phyloP scores from a whole-genome alignment of 75 land plant genomes.

The Pinus taeda region DNA sequence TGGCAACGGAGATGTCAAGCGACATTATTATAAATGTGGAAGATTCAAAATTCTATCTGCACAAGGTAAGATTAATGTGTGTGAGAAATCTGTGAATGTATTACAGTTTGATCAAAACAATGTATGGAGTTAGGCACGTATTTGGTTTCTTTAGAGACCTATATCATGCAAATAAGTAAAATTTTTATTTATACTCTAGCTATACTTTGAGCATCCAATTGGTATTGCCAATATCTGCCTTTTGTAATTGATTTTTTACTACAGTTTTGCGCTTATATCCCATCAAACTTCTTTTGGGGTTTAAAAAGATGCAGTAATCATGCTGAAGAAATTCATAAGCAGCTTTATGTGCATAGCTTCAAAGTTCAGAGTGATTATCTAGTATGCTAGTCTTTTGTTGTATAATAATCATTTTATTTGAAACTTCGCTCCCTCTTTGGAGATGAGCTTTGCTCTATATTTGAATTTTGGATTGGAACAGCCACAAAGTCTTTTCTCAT shows the following conservation, averaged over 20 bases:
- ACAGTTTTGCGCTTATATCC: not conserved
- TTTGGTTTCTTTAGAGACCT: not conserved
- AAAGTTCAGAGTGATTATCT: not conserved
- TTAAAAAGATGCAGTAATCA: not conserved
- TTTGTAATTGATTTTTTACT: too few relatives aligned
- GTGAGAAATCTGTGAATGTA: not conserved
- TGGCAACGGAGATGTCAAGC: slow-evolving; percentile 47
- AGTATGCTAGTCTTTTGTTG: not conserved
- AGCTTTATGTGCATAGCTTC: not conserved
- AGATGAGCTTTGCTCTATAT: not conserved
- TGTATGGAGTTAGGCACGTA: not conserved
- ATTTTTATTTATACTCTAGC: not conserved
- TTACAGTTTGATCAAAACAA: not conserved
- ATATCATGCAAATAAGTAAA: not conserved
- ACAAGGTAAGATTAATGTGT: slow-evolving; percentile 37
- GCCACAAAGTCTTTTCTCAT: not conserved
- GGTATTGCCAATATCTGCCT: too few relatives aligned
- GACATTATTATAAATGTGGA: slow-evolving; percentile 41
- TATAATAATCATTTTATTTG: not conserved
- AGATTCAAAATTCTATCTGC: slow-evolving; percentile 42
- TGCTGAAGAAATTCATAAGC: not conserved
- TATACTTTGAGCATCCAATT: not conserved
- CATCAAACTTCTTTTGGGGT: not conserved
- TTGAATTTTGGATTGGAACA: not conserved
- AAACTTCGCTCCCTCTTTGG: not conserved